Base-by-base conservation (phyloP, 2,329 filamentous ascomycete species). In the Beauveria medogensis region DNA sequence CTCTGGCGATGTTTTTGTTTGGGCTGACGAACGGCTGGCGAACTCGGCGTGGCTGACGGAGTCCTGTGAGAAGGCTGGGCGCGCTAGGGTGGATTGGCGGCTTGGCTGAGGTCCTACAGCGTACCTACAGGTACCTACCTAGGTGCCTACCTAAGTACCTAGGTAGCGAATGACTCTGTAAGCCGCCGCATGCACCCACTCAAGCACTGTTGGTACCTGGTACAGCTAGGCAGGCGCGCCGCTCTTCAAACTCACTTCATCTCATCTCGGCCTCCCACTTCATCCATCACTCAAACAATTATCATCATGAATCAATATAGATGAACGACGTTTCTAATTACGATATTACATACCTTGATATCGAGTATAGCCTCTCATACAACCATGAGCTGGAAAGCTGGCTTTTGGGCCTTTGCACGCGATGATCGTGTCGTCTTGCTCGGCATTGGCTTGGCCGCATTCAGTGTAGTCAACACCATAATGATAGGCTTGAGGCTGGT, bases 401-500 rank as follows among this genome's bases (percentile, higher is more conserved):
- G 63, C 28, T 41, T 75, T 18, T 63, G 70, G 46, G 62, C 66
- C 5, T 67, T 75, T 55, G 69, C 67, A 37, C 79, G 77, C 65
- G 79, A 84, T 71, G 81, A 84, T 68, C 77, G 80, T 64, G 67
- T 83, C 50, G 73, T 87, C 61, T 75, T 85, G 57, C 74, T 79
- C 46, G 77, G 77, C 52, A 76, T 85, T 59, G 79, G 80, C 50
- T 69, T 89, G 58, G 81, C 85, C 64, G 80, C 86, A 46, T 82
- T 85, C 67, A 73, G 81, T 66, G 75, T 88, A 63, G 71, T 87
- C 60, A 76, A 79, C 62, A 77, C 79, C 57, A 83, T 90, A 72
- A 79, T 80, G 64, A 72, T 78, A 43, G 78, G 83, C 59, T 82
- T 92, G 50, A 76, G 77, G 61, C 74, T 81, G 59, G 83, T 87